Evolutionary conservation across 331 rosid species (phyloP).

Genomic region (Rhamnella rubrinervis): DNA sequence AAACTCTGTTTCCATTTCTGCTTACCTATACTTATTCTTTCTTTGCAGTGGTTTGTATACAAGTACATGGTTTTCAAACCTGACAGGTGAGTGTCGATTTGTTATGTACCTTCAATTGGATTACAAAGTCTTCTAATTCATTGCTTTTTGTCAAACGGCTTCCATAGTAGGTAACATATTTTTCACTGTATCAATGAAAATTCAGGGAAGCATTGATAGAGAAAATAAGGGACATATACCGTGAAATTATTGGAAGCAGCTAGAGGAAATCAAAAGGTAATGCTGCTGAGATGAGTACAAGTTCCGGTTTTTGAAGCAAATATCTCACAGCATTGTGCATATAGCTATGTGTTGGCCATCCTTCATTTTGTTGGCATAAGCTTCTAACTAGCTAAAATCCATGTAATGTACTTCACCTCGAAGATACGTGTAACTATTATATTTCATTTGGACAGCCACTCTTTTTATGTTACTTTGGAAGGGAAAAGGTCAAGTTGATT

Average conservation of each 20-base stretch:
- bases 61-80: constrained; percentile 79
- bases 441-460: constrained; percentile 9
- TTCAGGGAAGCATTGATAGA: constrained; percentile 65
- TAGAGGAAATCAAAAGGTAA: constrained; percentile 31
- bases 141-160: neutral
- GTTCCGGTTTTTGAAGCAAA: constrained; percentile 26
- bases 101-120: neutral
- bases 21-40: constrained; percentile 5
- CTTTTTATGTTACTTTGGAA: constrained; percentile 19
- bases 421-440: constrained; percentile 34
- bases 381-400: constrained; percentile 39
- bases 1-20: neutral
- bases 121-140: neutral
- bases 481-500: constrained; percentile 21
- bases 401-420: constrained; percentile 36
- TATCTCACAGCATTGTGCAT: constrained; percentile 39
- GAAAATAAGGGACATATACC: constrained; percentile 60
- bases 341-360: constrained; percentile 21
- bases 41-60: constrained; percentile 82
- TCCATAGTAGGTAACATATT: neutral
- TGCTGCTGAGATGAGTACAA: constrained; percentile 35
- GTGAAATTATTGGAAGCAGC: constrained; percentile 70
- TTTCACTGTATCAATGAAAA: constrained; percentile 22
- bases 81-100: constrained; percentile 53
- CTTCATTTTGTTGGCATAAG: constrained; percentile 40